Base-by-base conservation (phyloP, 164 flowering plant genomes). In the Vitis riparia region DNA sequence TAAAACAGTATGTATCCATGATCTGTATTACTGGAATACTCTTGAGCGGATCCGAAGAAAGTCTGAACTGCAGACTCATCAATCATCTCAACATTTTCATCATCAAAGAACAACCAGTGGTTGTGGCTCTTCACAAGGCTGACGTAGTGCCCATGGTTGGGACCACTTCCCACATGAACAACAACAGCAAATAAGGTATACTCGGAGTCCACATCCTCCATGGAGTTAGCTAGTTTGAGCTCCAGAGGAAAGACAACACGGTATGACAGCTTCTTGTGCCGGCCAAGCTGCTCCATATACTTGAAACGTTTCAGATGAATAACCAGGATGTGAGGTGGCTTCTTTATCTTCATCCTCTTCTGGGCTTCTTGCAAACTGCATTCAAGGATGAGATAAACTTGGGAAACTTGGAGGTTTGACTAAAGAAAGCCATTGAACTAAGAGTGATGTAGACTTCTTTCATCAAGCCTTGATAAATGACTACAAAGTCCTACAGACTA, bases 111-210 rank as follows among this genome's bases (percentile, higher is more conserved):
- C 63, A 96, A 69, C 99, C 99, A 96, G 80, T 94, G 99, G 80
- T 91, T 92, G 70, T 96, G 99, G 81, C 99, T 96, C 78, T 96
- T 93, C 81, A 96, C 99, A 5, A 93, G 94, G 77, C 99, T 88
- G 17, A 96, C 92, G 59, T 93, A 96, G 72, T 96, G 99, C n/a
- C 99, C 99, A 65, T 96, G 99, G 82, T 96, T 93, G 14, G 99
- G 98, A 16, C 99, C 98, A 60, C 92, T 92, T 1, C 98, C 99
- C 2, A 96, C 98, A 74, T 96, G 99, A 59, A 96, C 98, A 7
- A 96, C 99, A 1, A 96, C 99, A 0, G 98, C 98, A 82, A 93
- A 96, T 19, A 96, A 75, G 10, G 99, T 91, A 76, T 96, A 96
- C 78, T 93, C 98, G 0, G 85, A 77, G 67, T 96, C 99, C 50